Percentiles rank a stretch among this genome's conserved stretches.
phyloP scores from a whole-genome alignment of 306 rosid species.

The Sechiopsis laciniata region DNA sequence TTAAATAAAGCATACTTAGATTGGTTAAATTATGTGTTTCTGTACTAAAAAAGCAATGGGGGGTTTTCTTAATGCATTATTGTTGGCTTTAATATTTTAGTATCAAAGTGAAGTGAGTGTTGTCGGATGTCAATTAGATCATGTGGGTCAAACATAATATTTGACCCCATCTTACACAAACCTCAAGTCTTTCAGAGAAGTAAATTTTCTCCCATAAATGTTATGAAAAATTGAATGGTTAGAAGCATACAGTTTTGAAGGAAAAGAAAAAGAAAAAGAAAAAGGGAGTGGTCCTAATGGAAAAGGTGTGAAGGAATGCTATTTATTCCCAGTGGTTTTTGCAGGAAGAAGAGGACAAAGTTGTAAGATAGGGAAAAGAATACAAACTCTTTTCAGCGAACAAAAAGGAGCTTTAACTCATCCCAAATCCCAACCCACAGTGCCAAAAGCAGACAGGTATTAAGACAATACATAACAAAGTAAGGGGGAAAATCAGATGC shows the following conservation, averaged over 20 bases:
- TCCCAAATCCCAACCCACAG: slow-evolving; percentile 18
- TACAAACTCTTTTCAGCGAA: slow-evolving; percentile 23
- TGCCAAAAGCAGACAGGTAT: slow-evolving; percentile 18
- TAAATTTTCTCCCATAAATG: slow-evolving; percentile 13
- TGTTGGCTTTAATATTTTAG: neutral
- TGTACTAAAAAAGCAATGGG: slow-evolving; percentile 7
- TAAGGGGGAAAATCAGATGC: slow-evolving; percentile 15
- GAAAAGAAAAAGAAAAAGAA: neutral
- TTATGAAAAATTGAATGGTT: slow-evolving; percentile 5
- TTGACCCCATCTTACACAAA: slow-evolving; percentile 13
- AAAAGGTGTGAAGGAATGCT: slow-evolving; percentile 1
- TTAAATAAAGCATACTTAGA: neutral
- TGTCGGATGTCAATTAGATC: slow-evolving; percentile 17
- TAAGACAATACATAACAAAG: slow-evolving; percentile 21
- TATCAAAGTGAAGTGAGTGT: slow-evolving; percentile 1
- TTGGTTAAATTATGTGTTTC: neutral
- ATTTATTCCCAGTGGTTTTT: slow-evolving; percentile 20
- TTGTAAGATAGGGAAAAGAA: slow-evolving; percentile 18
- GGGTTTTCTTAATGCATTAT: neutral
- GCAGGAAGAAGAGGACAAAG: slow-evolving; percentile 20
- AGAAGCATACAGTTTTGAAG: neutral
- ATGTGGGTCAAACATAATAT: slow-evolving; percentile 18
- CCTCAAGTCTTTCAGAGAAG: neutral
- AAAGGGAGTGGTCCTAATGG: slow-evolving; percentile 15
- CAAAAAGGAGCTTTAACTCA: slow-evolving; percentile 24